Evolutionary conservation across 345 rosid species (phyloP).

Genomic region (Cardamine chenopodiifolia): DNA sequence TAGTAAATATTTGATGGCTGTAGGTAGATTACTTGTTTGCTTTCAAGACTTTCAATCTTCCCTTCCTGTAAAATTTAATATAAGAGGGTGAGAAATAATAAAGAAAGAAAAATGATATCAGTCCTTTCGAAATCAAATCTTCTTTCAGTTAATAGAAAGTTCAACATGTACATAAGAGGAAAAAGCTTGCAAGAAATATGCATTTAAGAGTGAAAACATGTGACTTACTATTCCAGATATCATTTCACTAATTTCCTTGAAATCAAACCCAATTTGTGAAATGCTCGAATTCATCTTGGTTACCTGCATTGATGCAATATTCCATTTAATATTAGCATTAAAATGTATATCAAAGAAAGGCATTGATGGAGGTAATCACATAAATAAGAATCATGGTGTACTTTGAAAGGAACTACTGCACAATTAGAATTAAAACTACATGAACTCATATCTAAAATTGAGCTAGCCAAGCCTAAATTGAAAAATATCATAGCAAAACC

Average conservation of each 20-base stretch:
- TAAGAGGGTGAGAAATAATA: conserved; percentile 17
- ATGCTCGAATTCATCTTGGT: conserved; percentile 68
- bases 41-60: conserved; percentile 74
- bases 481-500: background rate
- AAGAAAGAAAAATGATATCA: conserved; percentile 2
- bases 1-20: background rate
- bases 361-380: background rate
- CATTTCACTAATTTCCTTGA: conserved; percentile 67
- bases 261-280: conserved; percentile 77
- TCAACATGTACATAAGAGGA: background rate
- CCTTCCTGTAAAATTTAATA: conserved; percentile 61
- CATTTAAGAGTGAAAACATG: conserved; percentile 17
- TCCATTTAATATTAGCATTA: conserved; percentile 23
- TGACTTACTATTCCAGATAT: conserved; percentile 77
- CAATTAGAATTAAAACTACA: conserved; percentile 1
- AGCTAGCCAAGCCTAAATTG: background rate
- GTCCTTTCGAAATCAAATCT: background rate
- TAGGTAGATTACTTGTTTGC: conserved; percentile 63
- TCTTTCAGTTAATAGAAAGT: background rate
- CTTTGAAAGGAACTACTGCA: background rate
- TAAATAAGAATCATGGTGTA: background rate
- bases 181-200: background rate
- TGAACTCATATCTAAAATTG: background rate
- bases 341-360: conserved; percentile 1
- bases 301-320: conserved; percentile 55